Conservation (phyloP, 1,139 yeast genomes). For the Hyphopichia buzzinii region DNA sequence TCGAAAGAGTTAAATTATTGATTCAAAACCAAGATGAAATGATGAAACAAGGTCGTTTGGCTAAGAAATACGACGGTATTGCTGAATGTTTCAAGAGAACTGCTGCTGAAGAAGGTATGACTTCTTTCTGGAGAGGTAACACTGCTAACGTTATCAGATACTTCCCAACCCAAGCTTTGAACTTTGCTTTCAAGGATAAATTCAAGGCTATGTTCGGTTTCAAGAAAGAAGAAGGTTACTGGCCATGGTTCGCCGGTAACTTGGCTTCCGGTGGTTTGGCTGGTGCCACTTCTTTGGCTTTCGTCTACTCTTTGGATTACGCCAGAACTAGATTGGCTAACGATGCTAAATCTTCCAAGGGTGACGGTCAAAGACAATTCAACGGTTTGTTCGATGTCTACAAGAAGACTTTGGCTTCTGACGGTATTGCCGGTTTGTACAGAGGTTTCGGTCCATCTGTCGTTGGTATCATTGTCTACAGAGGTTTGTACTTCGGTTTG, state of each 20-base stretch:
- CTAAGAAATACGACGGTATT: constrained; percentile 50
- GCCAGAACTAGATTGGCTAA: constrained; percentile 58
- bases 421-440: constrained; percentile 57
- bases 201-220: constrained; percentile 52
- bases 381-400: constrained; percentile 55
- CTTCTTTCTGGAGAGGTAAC: constrained; percentile 58
- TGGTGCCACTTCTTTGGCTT: constrained; percentile 55
- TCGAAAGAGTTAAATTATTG: constrained; percentile 54
- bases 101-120: constrained; percentile 52
- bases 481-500: constrained; percentile 57
- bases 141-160: constrained; percentile 55
- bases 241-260: constrained; percentile 55
- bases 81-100: constrained; percentile 52
- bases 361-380: constrained; percentile 51
- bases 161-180: constrained; percentile 56
- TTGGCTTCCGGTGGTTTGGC: constrained; percentile 58
- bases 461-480: constrained; percentile 52
- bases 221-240: constrained; percentile 51
- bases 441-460: constrained; percentile 60
- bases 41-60: constrained; percentile 55
- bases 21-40: constrained; percentile 55
- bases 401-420: constrained; percentile 53
- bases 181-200: constrained; percentile 54
- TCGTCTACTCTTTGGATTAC: constrained; percentile 54
- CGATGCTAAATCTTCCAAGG: constrained; percentile 52